phyloP scores from a whole-genome alignment of 352 stramenopile genomes.

The Phytophthora ramorum region DNA sequence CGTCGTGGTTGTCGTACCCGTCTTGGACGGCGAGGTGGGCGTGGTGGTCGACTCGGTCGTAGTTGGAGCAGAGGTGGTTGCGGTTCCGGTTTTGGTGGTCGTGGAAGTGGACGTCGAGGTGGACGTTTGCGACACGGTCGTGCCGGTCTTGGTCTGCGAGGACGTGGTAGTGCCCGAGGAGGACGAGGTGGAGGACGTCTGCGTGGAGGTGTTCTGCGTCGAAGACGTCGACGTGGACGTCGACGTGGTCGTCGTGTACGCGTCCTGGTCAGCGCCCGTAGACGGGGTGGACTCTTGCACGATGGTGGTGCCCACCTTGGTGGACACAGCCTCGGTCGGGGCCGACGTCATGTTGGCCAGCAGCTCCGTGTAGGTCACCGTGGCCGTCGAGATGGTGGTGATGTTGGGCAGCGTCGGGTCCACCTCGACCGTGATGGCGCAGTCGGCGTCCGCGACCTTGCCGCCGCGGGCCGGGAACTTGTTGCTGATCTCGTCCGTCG shows the following conservation, averaged over 20 bases:
- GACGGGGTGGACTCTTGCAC: conserved; percentile 12
- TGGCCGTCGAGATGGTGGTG: conserved; percentile 18
- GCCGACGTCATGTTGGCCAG: conserved; percentile 25
- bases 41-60: conserved; percentile 4
- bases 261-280: conserved; percentile 24
- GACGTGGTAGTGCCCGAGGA: conserved; percentile 6
- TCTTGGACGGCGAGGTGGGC: conserved; percentile 5
- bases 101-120: conserved; percentile 27
- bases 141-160: conserved; percentile 24
- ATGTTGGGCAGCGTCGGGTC: conserved; percentile 19
- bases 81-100: conserved; percentile 10
- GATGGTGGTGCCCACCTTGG: conserved; percentile 16
- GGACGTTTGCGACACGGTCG: conserved; percentile 27
- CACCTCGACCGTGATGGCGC: conserved; percentile 22
- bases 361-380: conserved; percentile 19
- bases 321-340: conserved; percentile 26
- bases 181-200: conserved; percentile 21
- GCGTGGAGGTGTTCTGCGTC: conserved; percentile 14
- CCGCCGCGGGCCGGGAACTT: conserved; percentile 26
- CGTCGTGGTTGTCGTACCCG: conserved; percentile 6
- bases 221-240: conserved; percentile 23
- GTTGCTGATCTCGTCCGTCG: conserved; percentile 27
- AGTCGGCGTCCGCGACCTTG: conserved; percentile 14
- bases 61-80: background rate
- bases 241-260: conserved; percentile 26